Percentiles rank a stretch among this genome's conserved stretches.
These are phyloP conservation scores for Neurospora sp. DNA, from an alignment of 495 filamentous ascomycete species.

Conservation along the genomic window DNA sequence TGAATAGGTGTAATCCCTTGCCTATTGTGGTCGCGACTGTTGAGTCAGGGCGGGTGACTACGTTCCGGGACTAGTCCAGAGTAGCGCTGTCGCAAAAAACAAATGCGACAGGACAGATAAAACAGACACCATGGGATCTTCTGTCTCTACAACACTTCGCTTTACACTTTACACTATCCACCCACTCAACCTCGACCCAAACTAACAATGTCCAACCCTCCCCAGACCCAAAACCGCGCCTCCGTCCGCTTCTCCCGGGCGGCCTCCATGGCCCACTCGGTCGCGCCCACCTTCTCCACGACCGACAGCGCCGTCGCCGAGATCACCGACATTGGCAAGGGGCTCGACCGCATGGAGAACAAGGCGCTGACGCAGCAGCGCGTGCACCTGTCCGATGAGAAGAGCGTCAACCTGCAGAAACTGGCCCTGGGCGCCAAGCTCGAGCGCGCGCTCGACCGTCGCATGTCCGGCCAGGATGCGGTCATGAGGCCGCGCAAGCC, in stretches of 20 bases:
- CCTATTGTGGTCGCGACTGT: background rate
- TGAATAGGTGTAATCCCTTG: background rate
- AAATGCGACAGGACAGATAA: background rate
- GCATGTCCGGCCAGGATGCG: conserved; percentile 89
- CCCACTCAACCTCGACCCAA: background rate
- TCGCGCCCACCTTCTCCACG: conserved; percentile 51
- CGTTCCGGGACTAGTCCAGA: background rate
- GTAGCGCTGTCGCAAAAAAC: background rate
- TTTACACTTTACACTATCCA: background rate
- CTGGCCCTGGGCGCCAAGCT: conserved; percentile 88
- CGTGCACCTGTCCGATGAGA: conserved; percentile 71
- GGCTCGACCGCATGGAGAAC: conserved; percentile 85
- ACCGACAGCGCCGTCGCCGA: conserved; percentile 56
- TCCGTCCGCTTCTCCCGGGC: conserved; percentile 68
- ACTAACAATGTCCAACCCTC: conserved; percentile 1
- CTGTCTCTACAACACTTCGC: background rate
- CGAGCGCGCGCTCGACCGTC: conserved; percentile 78
- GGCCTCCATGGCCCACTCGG: conserved; percentile 63
- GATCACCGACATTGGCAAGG: conserved; percentile 71
- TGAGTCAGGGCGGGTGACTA: background rate
- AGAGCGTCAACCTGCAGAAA: conserved; percentile 78
- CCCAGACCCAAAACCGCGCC: conserved; percentile 41
- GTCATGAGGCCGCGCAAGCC: conserved; percentile 55
- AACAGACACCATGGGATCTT: background rate
- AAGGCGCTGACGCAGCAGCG: conserved; percentile 76